Conservation (phyloP, 805 yeast genomes). For the Kodamaea sagamina region DNA sequence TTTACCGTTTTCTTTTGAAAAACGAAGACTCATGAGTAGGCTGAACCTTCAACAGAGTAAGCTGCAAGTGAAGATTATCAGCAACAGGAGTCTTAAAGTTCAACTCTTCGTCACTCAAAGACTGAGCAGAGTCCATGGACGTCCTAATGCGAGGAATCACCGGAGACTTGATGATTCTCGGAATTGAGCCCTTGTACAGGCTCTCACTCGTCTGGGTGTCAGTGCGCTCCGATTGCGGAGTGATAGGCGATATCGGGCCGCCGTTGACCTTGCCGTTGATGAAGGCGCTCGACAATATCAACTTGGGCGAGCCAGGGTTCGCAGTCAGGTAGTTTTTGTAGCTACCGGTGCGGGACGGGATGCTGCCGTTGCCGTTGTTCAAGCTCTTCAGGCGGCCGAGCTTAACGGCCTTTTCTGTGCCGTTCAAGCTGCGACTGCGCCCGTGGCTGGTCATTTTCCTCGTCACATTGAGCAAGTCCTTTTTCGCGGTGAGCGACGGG, state of each 20-base stretch:
- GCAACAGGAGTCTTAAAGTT: background rate
- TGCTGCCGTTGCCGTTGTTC: background rate
- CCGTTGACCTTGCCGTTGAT: conserved; percentile 6
- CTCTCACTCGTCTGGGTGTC: background rate
- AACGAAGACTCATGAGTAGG: conserved; percentile 3
- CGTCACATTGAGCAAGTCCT: background rate
- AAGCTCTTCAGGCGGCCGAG: conserved; percentile 5
- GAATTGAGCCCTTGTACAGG: background rate
- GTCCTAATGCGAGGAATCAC: background rate
- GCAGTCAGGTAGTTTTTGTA: background rate
- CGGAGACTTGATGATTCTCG: background rate
- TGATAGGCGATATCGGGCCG: background rate
- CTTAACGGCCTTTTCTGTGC: background rate
- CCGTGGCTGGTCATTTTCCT: conserved; percentile 1
- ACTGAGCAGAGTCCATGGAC: background rate
- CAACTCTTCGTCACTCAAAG: background rate
- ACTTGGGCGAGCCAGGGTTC: conserved; percentile 2
- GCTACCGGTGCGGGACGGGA: background rate
- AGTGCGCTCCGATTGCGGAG: background rate
- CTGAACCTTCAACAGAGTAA: conserved; percentile 4
- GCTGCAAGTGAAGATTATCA: background rate
- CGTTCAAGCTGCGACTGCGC: conserved; percentile 3
- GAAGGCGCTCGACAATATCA: conserved; percentile 4
- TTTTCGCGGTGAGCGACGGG: background rate
- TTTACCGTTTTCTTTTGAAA: conserved; percentile 1